Conservation (phyloP, 768 basidiomycete genomes). For the Boletus bicolor region DNA sequence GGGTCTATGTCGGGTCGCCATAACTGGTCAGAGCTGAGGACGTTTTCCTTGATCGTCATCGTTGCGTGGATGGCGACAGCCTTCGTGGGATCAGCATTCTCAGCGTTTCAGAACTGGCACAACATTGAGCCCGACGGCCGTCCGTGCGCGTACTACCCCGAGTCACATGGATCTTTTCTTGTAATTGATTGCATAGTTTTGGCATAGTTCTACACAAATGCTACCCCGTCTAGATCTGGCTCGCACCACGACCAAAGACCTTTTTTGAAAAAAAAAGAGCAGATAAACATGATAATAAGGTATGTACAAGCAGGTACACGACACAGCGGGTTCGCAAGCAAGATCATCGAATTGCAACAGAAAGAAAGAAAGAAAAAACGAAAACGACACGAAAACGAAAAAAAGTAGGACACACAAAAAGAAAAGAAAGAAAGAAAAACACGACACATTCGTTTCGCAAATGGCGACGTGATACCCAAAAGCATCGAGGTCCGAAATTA, state of each 20-base stretch:
- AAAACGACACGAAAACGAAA: background rate
- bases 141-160: too few species aligned
- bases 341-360: constrained; percentile 18
- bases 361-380: background rate
- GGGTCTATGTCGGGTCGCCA: constrained; percentile 1
- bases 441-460: constrained; percentile 14
- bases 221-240: constrained; percentile 3
- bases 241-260: background rate
- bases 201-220: constrained; percentile 1
- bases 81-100: background rate
- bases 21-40: background rate
- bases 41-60: background rate
- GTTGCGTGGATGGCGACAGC: background rate
- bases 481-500: constrained; percentile 11
- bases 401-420: background rate
- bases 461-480: constrained; percentile 10
- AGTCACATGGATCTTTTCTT: too few species aligned
- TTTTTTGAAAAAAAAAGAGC: background rate
- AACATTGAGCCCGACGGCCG: too few species aligned
- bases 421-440: constrained; percentile 1
- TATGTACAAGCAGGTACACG: constrained; percentile 35
- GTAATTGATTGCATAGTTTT: background rate
- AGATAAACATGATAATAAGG: constrained; percentile 36
- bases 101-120: too few species aligned
- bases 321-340: constrained; percentile 23